Evolutionary conservation across 768 basidiomycete genomes (phyloP).

Genomic region (Lactifluus piperatus): DNA sequence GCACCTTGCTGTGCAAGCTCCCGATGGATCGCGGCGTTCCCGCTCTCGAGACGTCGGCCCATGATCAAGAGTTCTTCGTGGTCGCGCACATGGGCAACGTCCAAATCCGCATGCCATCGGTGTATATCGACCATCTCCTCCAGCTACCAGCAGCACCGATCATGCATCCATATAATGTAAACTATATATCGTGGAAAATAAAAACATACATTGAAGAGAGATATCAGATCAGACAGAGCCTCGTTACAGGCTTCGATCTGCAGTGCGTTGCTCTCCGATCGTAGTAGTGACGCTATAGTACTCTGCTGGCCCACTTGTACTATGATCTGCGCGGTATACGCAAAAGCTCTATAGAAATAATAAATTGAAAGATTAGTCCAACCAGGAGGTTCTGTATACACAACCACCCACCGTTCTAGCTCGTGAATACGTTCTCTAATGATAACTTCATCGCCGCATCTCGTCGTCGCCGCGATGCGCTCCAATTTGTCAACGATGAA

Average conservation of each 20-base stretch:
- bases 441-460: neutral
- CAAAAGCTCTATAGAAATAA: constrained; percentile 9
- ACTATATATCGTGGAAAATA: too few relatives aligned
- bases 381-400: neutral
- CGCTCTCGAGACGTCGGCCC: constrained; percentile 13
- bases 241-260: constrained; percentile 19
- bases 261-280: constrained; percentile 13
- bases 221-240: constrained; percentile 14
- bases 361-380: too few relatives aligned
- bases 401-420: constrained; percentile 14
- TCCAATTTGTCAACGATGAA: constrained; percentile 14
- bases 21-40: constrained; percentile 10
- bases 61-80: constrained; percentile 13
- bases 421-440: constrained; percentile 9
- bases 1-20: constrained; percentile 18
- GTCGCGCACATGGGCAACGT: constrained; percentile 12
- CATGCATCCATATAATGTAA: too few relatives aligned
- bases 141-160: neutral
- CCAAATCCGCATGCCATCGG: constrained; percentile 14
- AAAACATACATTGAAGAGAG: constrained; percentile 18
- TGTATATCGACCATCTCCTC: constrained; percentile 14
- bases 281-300: constrained; percentile 13
- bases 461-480: constrained; percentile 1
- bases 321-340: constrained; percentile 10
- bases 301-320: constrained; percentile 17